phyloP scores from a whole-genome alignment of 805 yeast genomes.

The Wickerhamomyces mucosus region DNA sequence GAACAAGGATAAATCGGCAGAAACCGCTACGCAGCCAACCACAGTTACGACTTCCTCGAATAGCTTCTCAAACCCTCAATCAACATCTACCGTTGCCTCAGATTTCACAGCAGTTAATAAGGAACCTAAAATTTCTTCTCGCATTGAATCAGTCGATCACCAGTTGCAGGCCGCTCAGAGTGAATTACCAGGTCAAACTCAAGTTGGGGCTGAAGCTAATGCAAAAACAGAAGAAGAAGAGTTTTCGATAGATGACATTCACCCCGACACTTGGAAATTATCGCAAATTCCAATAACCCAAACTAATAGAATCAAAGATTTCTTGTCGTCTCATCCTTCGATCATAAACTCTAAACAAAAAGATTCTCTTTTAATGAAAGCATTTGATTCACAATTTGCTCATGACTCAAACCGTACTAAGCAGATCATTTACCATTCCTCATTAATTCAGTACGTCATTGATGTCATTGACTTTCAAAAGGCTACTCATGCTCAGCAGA shows the following conservation, averaged over 20 bases:
- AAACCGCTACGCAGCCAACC: too few relatives aligned
- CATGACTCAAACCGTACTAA: slow-evolving; percentile 46
- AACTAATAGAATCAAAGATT: slow-evolving; percentile 39
- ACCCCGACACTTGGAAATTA: slow-evolving; percentile 29
- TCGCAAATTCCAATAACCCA: slow-evolving; percentile 45
- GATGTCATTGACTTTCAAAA: slow-evolving; percentile 30
- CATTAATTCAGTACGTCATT: slow-evolving; percentile 63
- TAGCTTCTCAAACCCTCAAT: not conserved
- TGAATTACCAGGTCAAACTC: slow-evolving; percentile 47
- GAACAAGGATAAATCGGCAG: slow-evolving; percentile 42
- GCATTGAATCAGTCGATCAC: too few relatives aligned
- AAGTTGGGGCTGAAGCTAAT: slow-evolving; percentile 38
- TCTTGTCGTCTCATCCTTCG: slow-evolving; percentile 44
- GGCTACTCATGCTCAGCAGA: slow-evolving; percentile 23
- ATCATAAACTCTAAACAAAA: slow-evolving; percentile 79
- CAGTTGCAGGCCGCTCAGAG: too few relatives aligned
- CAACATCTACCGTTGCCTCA: not conserved
- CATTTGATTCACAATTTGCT: slow-evolving; percentile 73
- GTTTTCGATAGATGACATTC: slow-evolving; percentile 7
- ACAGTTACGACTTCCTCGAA: slow-evolving; percentile 3
- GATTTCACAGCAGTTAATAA: too few relatives aligned
- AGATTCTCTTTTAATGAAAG: slow-evolving; percentile 87
- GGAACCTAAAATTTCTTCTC: too few relatives aligned
- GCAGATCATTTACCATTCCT: slow-evolving; percentile 70
- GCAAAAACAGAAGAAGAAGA: slow-evolving; percentile 17